Base-by-base conservation (phyloP, 208 protist genomes). In the Wallacemonas sp. region DNA sequence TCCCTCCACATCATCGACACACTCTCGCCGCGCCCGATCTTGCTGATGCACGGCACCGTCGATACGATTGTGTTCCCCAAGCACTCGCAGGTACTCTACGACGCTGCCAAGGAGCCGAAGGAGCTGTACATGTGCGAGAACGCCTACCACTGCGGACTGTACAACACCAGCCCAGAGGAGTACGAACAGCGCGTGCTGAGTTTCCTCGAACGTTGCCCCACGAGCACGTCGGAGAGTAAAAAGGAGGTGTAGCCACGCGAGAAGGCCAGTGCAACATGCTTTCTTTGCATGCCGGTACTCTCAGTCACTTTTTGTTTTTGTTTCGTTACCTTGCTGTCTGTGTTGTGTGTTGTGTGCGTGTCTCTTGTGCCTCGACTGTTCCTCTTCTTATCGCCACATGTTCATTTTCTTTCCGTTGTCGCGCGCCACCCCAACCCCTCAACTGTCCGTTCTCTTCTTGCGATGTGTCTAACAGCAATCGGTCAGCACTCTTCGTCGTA, bases 41-140 rank as follows among this genome's bases (percentile, higher is more conserved):
- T 97, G 55, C 65, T 97, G 8, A 95, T 96, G 90, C 93, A 97
- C 73, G 93, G 93, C 63, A 92, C 85, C 23, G 76, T 63, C 6
- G 93, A 97, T 67, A 90, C 86, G 3, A 75, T 97, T 34, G 89
- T 97, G 30, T 90, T 91, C 17, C 66, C 75, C 34, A 76, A 82
- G 33, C 93, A 97, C 71, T 94, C 93, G 19, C 58, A 90, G 69
- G 72, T 87, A 17, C 63, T 97, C 11, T 96, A 80, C 62, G 76
- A 88, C 34, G 55, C 69, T 4, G 93, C 93, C n/a, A 74, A 67
- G 43, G 85, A 96, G 65, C 90, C 90, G 47, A 95, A 95, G 74
- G 69, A 92, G 61, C 74, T 97, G 4, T 97, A 93, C 76, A 63
- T 96, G n/a, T 81, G 87, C 43, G 76, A 93, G 41, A 78, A 70